Conservation (phyloP, 345 rosid genomes). For the Linum usitatissimum region DNA sequence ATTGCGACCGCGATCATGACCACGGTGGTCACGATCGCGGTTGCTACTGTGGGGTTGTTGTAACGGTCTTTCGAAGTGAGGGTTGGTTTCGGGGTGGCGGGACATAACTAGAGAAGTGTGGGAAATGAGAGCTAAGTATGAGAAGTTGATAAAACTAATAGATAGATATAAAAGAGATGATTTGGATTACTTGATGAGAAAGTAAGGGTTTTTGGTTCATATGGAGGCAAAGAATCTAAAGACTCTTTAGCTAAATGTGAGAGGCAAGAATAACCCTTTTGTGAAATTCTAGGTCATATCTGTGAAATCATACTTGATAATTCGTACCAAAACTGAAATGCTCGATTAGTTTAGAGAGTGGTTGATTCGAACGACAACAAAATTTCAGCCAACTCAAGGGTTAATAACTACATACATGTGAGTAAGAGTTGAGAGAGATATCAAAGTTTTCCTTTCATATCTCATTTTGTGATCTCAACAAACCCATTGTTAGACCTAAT, state of each 20-base stretch:
- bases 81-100: neutral
- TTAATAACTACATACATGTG: neutral
- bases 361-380: neutral
- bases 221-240: neutral
- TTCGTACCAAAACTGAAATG: too few relatives aligned
- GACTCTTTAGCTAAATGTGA: neutral
- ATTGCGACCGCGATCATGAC: neutral
- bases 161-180: neutral
- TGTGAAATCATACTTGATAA: too few relatives aligned
- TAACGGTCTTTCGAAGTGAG: neutral
- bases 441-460: constrained; percentile 14
- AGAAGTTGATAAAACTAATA: neutral
- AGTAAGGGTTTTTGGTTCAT: neutral
- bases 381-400: neutral
- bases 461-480: constrained; percentile 61
- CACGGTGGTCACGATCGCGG: neutral
- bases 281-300: neutral
- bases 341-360: too few relatives aligned
- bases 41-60: neutral
- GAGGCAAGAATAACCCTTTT: neutral
- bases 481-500: constrained; percentile 71
- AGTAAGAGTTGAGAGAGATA: neutral
- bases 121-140: neutral
- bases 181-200: neutral
- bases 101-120: neutral